Evolutionary conservation across 2,329 filamentous ascomycete genomes (phyloP), one percentile per base, ranked within the genome.

Genomic region (Cladosporium sp.): DNA sequence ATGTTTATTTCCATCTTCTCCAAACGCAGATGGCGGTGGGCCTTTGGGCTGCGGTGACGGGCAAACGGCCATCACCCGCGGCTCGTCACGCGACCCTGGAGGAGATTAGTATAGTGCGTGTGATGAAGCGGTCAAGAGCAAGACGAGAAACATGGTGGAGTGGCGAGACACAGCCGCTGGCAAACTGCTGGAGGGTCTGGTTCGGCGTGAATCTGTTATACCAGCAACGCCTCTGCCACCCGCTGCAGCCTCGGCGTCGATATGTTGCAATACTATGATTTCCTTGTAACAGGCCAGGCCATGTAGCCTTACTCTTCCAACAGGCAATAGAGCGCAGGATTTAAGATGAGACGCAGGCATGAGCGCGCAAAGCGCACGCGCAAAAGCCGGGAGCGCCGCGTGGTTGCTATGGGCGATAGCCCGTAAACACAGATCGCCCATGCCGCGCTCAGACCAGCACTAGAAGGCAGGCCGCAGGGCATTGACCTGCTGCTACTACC

Each of bases 321-420:
- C 14, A 28, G 14, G 49, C 19, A 19, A 51, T 51, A 51, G 49
- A 19, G 20, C 49, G 36, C 19, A 17, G 30, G 36, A 25, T 38
- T 51, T 51, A 51, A 51, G 49, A 51, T 51, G 49, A 51, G 22
- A 51, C 49, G 49, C 49, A 51, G 49, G 49, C 34, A 51, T 39
- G n/a, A 25, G 49, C 11, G 28, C 47, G 19, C 34, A 34, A 19
- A 22, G 42, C 39, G 15, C 43, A 22, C 28, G 30, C 30, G 30
- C 30, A 34, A 12, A 47, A 17, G 43, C 43, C 43, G 43, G 17
- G 43, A 34, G 30, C 30, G 30, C 25, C 19, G 45, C 28, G 4
- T 19, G 47, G 47, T 50, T 50, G 47, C 47, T 50, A 50, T 50
- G 47, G 30, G 30, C 30, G 11, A 3, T 8, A 34, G 30, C 30